These are phyloP conservation scores for Xylariales sp. DNA, from an alignment of 2,329 filamentous ascomycete genomes.

Conservation along the genomic window DNA sequence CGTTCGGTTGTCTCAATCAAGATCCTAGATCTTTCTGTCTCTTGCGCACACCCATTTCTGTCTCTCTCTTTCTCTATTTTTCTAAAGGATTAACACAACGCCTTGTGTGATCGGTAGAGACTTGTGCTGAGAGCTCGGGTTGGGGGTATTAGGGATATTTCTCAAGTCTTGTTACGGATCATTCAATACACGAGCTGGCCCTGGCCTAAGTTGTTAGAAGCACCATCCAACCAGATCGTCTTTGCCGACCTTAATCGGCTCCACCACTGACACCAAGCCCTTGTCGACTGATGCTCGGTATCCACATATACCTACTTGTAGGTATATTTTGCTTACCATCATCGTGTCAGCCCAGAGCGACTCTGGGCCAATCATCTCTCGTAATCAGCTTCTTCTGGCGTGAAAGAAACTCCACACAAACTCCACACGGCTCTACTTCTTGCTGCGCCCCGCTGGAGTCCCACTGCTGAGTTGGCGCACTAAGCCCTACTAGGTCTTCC, in stretches of 20 bases:
- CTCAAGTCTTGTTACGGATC: slow-evolving; percentile 10
- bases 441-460: slow-evolving; percentile 37
- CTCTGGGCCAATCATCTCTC: slow-evolving; percentile 48
- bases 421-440: slow-evolving; percentile 34
- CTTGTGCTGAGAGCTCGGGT: not conserved
- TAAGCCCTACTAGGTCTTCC: slow-evolving; percentile 42
- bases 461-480: slow-evolving; percentile 50
- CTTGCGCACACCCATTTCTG: not conserved
- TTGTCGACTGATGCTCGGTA: slow-evolving; percentile 12
- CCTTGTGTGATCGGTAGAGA: not conserved
- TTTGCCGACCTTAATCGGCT: slow-evolving; percentile 25
- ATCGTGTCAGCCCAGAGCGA: slow-evolving; percentile 49
- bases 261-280: slow-evolving; percentile 32
- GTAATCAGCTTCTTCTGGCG: slow-evolving; percentile 38
- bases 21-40: slow-evolving; percentile 3
- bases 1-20: slow-evolving; percentile 14
- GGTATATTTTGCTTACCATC: slow-evolving; percentile 38
- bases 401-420: slow-evolving; percentile 32
- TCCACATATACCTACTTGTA: slow-evolving; percentile 4
- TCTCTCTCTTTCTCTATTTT: not conserved
- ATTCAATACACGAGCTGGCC: slow-evolving; percentile 21
- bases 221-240: slow-evolving; percentile 24
- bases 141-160: slow-evolving; percentile 11
- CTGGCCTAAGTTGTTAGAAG: slow-evolving; percentile 9
- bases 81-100: not conserved